Percentiles rank a stretch among this genome's conserved stretches.
Conservation (phyloP, 805 yeast species). For the Metschnikowia reukaufii region DNA sequence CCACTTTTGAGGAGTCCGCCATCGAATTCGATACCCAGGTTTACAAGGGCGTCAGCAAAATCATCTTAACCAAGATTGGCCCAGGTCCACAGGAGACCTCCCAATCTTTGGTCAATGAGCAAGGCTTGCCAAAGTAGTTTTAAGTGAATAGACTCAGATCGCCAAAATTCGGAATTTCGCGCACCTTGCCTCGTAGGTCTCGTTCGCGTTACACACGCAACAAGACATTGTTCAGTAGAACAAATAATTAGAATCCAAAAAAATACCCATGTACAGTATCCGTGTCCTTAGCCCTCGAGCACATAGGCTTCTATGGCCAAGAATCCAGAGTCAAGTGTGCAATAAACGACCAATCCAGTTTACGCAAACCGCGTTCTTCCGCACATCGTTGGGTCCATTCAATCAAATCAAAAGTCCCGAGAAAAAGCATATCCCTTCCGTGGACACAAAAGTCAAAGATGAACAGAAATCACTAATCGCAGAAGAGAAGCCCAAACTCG, state of each 20-base stretch:
- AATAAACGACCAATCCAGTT: neutral
- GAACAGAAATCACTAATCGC: too few species aligned
- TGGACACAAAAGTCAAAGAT: too few species aligned
- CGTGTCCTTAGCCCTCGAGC: neutral
- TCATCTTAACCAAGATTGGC: slow-evolving; percentile 85
- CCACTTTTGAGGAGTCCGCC: slow-evolving; percentile 23
- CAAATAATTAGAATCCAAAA: too few species aligned
- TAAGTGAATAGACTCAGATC: neutral
- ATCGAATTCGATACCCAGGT: slow-evolving; percentile 51
- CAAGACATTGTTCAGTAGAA: too few species aligned
- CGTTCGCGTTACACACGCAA: neutral
- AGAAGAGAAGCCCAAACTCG: slow-evolving; percentile 6
- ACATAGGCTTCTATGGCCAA: neutral
- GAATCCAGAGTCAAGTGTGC: neutral
- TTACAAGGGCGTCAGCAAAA: slow-evolving; percentile 71
- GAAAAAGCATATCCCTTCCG: neutral
- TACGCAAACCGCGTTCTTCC: neutral
- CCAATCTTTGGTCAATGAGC: slow-evolving; percentile 54
- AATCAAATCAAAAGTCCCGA: neutral
- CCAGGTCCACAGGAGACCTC: slow-evolving; percentile 73
- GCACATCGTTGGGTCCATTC: neutral
- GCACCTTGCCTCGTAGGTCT: neutral
- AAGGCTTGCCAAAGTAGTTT: slow-evolving; percentile 57
- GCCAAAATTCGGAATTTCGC: slow-evolving; percentile 2
- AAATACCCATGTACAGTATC: too few species aligned